Evolutionary conservation across 2,329 filamentous ascomycete genomes (phyloP).

Genomic region (Magnaporthiopsis incrustans): DNA sequence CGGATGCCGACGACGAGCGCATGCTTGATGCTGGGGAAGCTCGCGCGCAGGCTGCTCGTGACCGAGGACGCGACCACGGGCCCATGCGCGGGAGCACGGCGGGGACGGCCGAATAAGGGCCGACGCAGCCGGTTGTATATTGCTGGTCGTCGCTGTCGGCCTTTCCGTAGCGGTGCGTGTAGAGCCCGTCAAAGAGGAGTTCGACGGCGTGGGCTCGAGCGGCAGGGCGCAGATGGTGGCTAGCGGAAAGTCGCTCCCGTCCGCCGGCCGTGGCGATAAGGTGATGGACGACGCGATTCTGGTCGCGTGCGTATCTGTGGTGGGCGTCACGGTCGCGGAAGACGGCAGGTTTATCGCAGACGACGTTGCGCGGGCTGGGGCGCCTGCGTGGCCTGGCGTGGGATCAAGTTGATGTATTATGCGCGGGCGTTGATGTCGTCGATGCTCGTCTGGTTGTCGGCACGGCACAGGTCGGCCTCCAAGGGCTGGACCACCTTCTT

Average conservation of each 20-base stretch:
- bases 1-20: conserved; percentile 16
- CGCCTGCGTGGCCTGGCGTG: neutral
- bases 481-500: neutral
- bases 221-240: conserved; percentile 26
- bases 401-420: neutral
- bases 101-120: conserved; percentile 22
- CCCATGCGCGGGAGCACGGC: conserved; percentile 21
- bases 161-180: neutral
- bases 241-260: conserved; percentile 18
- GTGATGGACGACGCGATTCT: too few species aligned
- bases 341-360: too few species aligned
- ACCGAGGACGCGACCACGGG: conserved; percentile 13
- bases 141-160: neutral
- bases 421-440: neutral
- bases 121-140: conserved; percentile 10
- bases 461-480: neutral
- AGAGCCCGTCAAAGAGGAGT: conserved; percentile 19
- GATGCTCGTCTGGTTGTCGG: neutral
- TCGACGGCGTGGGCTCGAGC: conserved; percentile 21
- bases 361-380: neutral
- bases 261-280: neutral
- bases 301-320: too few species aligned
- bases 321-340: too few species aligned
- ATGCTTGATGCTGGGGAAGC: conserved; percentile 15
- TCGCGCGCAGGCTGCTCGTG: conserved; percentile 8